Evolutionary conservation across 768 basidiomycete species (phyloP).

Genomic region (Suillus bovinus): DNA sequence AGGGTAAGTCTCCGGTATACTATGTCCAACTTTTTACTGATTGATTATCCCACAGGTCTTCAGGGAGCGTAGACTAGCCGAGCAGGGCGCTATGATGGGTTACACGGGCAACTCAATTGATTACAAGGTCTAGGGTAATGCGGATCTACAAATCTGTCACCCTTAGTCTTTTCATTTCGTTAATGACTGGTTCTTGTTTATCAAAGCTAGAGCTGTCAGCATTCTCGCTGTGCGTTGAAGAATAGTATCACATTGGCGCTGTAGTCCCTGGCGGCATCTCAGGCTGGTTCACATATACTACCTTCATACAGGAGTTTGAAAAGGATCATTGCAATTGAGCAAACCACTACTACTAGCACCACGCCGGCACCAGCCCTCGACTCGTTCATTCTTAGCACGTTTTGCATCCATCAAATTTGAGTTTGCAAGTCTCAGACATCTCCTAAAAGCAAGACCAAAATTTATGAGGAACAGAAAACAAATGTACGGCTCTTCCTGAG

Average conservation of each 20-base stretch:
- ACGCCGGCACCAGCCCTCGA: too few relatives aligned
- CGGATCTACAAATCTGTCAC: neutral
- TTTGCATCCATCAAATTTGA: too few relatives aligned
- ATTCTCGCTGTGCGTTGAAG: neutral
- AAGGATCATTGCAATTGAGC: neutral
- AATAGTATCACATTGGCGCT: neutral
- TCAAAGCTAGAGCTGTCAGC: neutral
- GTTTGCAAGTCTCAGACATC: too few relatives aligned
- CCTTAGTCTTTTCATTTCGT: conserved; percentile 7
- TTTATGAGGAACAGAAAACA: too few relatives aligned
- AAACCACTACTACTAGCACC: neutral
- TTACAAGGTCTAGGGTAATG: conserved; percentile 25
- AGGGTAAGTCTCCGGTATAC: conserved; percentile 48
- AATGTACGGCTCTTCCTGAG: too few relatives aligned
- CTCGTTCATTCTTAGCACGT: too few relatives aligned
- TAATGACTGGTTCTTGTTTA: too few relatives aligned
- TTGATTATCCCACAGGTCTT: conserved; percentile 51
- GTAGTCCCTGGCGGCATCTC: neutral
- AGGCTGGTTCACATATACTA: neutral
- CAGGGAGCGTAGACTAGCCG: conserved; percentile 71
- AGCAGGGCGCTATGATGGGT: conserved; percentile 56
- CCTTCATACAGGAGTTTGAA: neutral
- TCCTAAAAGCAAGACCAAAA: too few relatives aligned
- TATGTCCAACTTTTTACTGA: neutral
- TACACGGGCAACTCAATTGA: conserved; percentile 49